Base-by-base conservation (phyloP, 2,329 filamentous ascomycete genomes). In the Zasmidium citrigriseum region DNA sequence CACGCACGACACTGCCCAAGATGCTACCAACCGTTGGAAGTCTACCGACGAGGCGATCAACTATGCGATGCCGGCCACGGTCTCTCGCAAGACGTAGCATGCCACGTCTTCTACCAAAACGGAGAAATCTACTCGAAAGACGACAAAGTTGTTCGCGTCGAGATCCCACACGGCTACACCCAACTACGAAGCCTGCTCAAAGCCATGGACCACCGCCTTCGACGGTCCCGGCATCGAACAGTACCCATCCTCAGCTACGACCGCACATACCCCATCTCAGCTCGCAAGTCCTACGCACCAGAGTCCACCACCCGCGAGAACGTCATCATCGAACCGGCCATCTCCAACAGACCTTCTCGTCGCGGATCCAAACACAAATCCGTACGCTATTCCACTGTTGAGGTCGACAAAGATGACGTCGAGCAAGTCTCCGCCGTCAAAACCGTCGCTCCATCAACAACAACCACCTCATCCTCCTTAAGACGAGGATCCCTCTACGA, bases 11-110 rank as follows among this genome's bases (percentile, higher is more conserved):
- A 72, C 60, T 82, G 79, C 68, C 67, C 63, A 46, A 69, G 73
- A 58, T 82, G 79, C 74, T 68, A 71, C 64, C 70, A 78, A 63
- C 77, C 79, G 1, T 76, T 77, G 61, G 70, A 76, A 29, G 76
- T 76, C 57, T 72, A 76, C 72, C 72, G 69, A 41, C 61, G 67
- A 57, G 73, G 72, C 62, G 67, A 71, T 20, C 72, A 73, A 58
- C 75, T 81, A 18, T 81, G 79, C 64, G 72, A 76, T 18, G 64
- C 65, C 21, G 79, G 79, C 50, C 75, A 77, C 62, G 64, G 68
- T 38, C 70, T 81, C n/a, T 77, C 77, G 23, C 74, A 77, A 50
- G 75, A 77, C 29, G 76, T 80, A 27, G 74, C 77, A 23, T 70
- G 68, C 48, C 76, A 76, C 69, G 73, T 80, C 67, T 79, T 78